Conservation (phyloP, 108 stramenopile species). For the Epipyxis sp. region DNA sequence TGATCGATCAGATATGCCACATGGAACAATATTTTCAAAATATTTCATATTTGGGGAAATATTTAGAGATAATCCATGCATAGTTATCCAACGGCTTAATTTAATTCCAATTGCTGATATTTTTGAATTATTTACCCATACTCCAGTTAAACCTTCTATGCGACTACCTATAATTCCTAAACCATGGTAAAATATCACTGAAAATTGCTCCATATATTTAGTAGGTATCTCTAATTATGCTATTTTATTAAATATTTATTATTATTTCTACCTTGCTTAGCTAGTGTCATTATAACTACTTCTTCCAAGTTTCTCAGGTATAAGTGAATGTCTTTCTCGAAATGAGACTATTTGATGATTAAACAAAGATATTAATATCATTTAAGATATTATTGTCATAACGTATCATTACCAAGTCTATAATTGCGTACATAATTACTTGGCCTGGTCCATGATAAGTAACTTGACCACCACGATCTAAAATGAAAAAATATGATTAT, state of each 20-base stretch:
- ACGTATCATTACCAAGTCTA: slow-evolving; percentile 79
- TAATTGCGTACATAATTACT: slow-evolving; percentile 85
- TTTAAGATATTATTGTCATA: too few species aligned
- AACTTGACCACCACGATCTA: slow-evolving; percentile 92
- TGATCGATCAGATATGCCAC: slow-evolving; percentile 52
- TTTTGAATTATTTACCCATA: slow-evolving; percentile 81
- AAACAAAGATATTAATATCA: background rate
- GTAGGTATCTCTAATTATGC: too few species aligned
- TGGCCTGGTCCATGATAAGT: slow-evolving; percentile 98
- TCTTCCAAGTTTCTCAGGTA: slow-evolving; percentile 89
- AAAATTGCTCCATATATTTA: slow-evolving; percentile 28
- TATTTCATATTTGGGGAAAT: slow-evolving; percentile 68
- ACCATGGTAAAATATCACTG: too few species aligned
- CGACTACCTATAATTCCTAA: slow-evolving; percentile 15
- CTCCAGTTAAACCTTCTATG: slow-evolving; percentile 64
- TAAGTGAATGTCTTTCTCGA: slow-evolving; percentile 86
- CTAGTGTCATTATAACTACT: slow-evolving; percentile 61
- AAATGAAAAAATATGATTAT: slow-evolving; percentile 62
- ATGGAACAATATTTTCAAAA: slow-evolving; percentile 73
- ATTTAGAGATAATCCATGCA: slow-evolving; percentile 94
- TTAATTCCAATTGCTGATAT: slow-evolving; percentile 87
- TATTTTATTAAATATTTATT: too few species aligned
- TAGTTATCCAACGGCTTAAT: slow-evolving; percentile 83
- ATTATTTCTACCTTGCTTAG: too few species aligned
- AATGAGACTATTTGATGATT: background rate